Percentiles rank a stretch among this genome's conserved stretches.
These are phyloP conservation scores for Plasmopara viticola DNA, from an alignment of 352 stramenopile genomes.

Conservation along the genomic window DNA sequence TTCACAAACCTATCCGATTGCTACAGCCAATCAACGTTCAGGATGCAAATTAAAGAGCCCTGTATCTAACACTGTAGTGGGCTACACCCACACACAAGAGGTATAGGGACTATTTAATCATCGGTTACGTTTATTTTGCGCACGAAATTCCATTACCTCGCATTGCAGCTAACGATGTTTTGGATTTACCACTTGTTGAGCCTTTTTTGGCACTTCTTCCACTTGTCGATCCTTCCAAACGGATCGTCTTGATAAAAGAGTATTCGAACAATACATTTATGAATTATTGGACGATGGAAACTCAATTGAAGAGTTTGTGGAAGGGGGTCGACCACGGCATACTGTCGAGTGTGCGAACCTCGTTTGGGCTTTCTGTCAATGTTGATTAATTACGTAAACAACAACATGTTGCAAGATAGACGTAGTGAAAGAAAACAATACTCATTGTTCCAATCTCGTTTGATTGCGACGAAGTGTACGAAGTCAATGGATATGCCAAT, in stretches of 20 bases:
- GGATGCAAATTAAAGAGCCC: too few species aligned
- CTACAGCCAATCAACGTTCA: too few species aligned
- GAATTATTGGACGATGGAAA: conserved; percentile 74
- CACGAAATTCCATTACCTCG: conserved; percentile 81
- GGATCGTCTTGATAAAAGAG: conserved; percentile 75
- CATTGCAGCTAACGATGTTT: conserved; percentile 81
- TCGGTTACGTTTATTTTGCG: conserved; percentile 86
- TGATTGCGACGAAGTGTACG: conserved; percentile 87
- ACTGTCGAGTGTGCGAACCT: conserved; percentile 68
- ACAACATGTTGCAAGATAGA: conserved; percentile 21
- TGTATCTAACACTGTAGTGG: too few species aligned
- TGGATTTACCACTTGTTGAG: conserved; percentile 77
- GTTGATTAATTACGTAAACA: conserved; percentile 64
- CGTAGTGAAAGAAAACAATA: conserved; percentile 39
- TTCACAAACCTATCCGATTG: too few species aligned
- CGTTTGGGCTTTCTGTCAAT: conserved; percentile 69
- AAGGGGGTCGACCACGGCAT: conserved; percentile 81
- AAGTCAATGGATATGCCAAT: conserved; percentile 83
- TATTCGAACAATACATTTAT: conserved; percentile 81
- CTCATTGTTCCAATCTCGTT: conserved; percentile 82
- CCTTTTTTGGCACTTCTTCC: conserved; percentile 87
- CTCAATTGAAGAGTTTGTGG: conserved; percentile 80
- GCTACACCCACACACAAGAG: conserved; percentile 84
- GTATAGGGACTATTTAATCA: conserved; percentile 87
- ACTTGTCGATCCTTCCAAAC: conserved; percentile 76